Conservation (phyloP, 116 monocot genomes). For the Trichopus zeylanicus region DNA sequence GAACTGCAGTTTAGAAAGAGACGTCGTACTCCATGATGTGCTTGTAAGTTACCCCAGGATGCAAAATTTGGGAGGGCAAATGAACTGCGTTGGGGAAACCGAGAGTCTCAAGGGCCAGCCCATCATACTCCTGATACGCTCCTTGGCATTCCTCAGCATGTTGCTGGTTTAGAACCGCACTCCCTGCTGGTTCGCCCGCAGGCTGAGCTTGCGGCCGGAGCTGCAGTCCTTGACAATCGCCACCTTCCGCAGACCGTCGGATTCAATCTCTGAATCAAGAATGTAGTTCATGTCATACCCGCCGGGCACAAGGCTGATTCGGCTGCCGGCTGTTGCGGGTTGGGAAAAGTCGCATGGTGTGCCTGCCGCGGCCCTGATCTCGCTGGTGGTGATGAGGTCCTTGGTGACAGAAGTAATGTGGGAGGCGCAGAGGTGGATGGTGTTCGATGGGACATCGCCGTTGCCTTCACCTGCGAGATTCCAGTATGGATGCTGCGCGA, state of each 20-base stretch:
- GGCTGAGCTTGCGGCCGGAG: conserved; percentile 48
- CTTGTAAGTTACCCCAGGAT: conserved; percentile 46
- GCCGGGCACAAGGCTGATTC: conserved; percentile 22
- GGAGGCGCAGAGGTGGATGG: conserved; percentile 67
- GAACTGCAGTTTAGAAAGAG: conserved; percentile 29
- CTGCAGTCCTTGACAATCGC: conserved; percentile 36
- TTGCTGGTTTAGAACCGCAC: conserved; percentile 58
- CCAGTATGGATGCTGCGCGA: conserved; percentile 82
- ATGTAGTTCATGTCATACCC: conserved; percentile 76
- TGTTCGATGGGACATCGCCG: conserved; percentile 53
- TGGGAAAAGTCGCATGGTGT: conserved; percentile 59
- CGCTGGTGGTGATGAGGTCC: conserved; percentile 48
- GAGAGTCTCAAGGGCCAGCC: conserved; percentile 71
- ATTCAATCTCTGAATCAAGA: conserved; percentile 18
- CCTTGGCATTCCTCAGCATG: conserved; percentile 20
- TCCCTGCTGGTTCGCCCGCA: conserved; percentile 55
- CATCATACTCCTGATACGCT: conserved; percentile 35
- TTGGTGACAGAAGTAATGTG: conserved; percentile 50
- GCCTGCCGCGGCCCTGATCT: conserved; percentile 25
- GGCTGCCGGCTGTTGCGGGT: conserved; percentile 36
- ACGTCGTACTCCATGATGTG: conserved; percentile 75
- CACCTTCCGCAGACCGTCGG: conserved; percentile 41
- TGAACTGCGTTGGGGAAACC: conserved; percentile 70
- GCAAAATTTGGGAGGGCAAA: conserved; percentile 65
- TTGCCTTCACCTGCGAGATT: conserved; percentile 61